Conservation (phyloP, 169 alveolate species). For the Plasmodium berghei region DNA sequence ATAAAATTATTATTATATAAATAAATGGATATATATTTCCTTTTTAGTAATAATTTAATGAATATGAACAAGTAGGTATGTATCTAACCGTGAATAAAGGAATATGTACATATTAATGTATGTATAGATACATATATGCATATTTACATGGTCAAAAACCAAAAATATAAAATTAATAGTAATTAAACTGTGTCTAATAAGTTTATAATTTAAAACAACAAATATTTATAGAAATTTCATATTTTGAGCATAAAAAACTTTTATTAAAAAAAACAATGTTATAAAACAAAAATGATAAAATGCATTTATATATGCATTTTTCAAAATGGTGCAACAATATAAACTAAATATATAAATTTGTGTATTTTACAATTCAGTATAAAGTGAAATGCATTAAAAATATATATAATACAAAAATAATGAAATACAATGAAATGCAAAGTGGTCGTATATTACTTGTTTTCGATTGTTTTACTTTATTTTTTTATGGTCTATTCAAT, state of each 20-base stretch:
- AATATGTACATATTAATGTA: background rate
- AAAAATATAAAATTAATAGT: background rate
- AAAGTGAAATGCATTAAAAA: background rate
- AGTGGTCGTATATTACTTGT: conserved; percentile 16
- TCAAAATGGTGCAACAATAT: conserved; percentile 60
- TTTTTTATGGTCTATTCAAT: background rate
- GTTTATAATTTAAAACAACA: conserved; percentile 61
- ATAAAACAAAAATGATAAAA: conserved; percentile 14
- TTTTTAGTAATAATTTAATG: too few relatives aligned
- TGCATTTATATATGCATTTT: conserved; percentile 21
- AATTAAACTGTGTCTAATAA: conserved; percentile 35
- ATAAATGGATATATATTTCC: too few relatives aligned
- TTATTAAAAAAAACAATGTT: conserved; percentile 11
- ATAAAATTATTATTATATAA: too few relatives aligned
- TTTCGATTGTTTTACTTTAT: conserved; percentile 29
- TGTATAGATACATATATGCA: background rate
- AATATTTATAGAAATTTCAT: conserved; percentile 27
- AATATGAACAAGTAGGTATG: too few relatives aligned
- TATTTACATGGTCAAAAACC: background rate
- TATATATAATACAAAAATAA: conserved; percentile 9
- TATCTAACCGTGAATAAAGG: too few relatives aligned
- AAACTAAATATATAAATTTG: conserved; percentile 13
- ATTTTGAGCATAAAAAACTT: conserved; percentile 33
- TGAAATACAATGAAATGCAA: conserved; percentile 28
- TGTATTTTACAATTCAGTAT: conserved; percentile 7